Evolutionary conservation across 441 rosid species (phyloP), one percentile per base, ranked within the genome.

Genomic region (Adansonia madagascariensis): DNA sequence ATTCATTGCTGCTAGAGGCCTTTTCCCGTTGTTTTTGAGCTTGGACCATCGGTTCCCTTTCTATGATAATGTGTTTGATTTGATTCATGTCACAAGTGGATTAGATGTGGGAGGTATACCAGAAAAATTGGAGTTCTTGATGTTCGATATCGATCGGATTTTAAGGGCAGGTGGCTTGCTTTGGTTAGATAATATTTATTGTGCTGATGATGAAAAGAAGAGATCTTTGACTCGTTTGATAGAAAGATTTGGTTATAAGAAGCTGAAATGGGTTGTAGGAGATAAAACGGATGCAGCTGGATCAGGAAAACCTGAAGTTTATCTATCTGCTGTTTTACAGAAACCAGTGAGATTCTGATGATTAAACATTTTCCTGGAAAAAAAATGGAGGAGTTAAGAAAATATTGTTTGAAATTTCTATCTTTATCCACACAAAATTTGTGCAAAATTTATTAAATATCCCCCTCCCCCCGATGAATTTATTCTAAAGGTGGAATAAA

Each of bases 21-120:
- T 96, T 60, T 96, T 92, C 79, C 98, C 98, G 3, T 65, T 92
- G 84, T 92, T 84, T 81, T 82, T 92, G 87, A 94, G 98, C 86
- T 84, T 94, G 73, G 98, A 96, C 73, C 98, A 96, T 75, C 88
- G 98, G 76, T 94, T 94, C 69, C 98, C 97, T 44, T 91, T 96
- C 77, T 87, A 90, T 75, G 97, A 96, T 75, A 91, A 91, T 86
- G 94, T 91, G 60, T 92, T 92, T 2, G 98, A 96, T 88, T 81
- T 96, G 71, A 76, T 96, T 35, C 95, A 84, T 31, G 90, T 85
- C 0, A 90, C 98, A 0, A 90, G 93, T 17, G 92, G 89, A 72
- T 61, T 96, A 80, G 98, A 92, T 82, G 85, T 84, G 5, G 95
- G 85, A n/a, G 90, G 88, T 2, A 88, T 85, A 81, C 80, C 85